Evolutionary conservation across 1,139 yeast genomes (phyloP), one percentile per base, ranked within the genome.

Genomic region (Magnusiomyces paraingens): DNA sequence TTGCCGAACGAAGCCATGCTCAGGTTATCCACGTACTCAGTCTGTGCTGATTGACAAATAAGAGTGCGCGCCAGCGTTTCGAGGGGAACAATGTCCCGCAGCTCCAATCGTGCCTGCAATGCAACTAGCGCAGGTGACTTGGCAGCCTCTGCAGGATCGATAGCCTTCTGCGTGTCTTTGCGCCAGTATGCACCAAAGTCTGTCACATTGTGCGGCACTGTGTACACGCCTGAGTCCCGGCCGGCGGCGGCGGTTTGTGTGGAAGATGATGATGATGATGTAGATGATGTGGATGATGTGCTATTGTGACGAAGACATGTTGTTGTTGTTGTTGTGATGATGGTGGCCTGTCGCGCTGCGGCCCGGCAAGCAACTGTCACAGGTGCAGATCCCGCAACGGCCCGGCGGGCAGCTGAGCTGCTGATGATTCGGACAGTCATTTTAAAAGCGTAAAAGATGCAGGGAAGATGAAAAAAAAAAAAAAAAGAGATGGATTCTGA

Each of bases 1-100:
- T 84, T 82, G 53, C 99, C 99, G 65, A 91, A 82, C 17, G 82
- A 79, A 57, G 85, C 81, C 67, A 91, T 78, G n/a, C 95, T 94
- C 57, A 76, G 78, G 68, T 91, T 91, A 70, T 86, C 86, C 42
- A 82, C 84, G 59, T 77, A 76, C 38, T 81, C 79, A 21, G 64
- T 57, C 32, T 60, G 61, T 6, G 71, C 66, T 67, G 65, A 68
- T 66, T 72, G 69, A 72, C 85, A 80, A 32, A 84, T 86, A 61
- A 93, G 77, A 52, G 95, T 81, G 64, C 91, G 86, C 0, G 96
- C 91, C 60, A 93, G 75, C 1, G 94, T 83, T 21, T 90, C 76
- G 54, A 78, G 76, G 58, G 82, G 70, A 64, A 81, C 86, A 12
- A 71, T 64, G 32, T 72, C 62, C 17, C 53, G 55, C 36, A 71